Conservation (phyloP, 345 rosid species). For the Schrenkiella parvula region DNA sequence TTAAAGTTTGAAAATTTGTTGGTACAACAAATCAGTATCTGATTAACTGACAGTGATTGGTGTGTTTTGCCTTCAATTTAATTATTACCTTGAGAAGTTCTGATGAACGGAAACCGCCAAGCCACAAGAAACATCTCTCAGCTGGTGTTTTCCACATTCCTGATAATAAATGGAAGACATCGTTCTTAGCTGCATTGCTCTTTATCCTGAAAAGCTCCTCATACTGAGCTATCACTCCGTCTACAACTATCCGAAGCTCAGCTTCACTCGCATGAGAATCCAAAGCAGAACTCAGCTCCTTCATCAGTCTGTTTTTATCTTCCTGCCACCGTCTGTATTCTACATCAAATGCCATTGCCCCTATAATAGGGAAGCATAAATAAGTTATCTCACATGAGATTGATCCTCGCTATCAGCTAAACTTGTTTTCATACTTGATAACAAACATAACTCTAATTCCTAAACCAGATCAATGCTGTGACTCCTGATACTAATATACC, state of each 20-base stretch:
- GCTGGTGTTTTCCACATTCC: conserved; percentile 99
- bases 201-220: conserved; percentile 79
- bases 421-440: not conserved
- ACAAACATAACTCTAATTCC: not conserved
- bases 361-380: conserved; percentile 31
- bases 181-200: conserved; percentile 76
- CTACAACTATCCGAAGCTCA: conserved; percentile 72
- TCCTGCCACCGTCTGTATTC: conserved; percentile 87
- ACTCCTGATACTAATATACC: not conserved
- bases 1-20: not conserved
- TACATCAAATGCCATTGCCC: conserved; percentile 84
- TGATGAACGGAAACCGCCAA: conserved; percentile 93
- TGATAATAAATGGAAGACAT: conserved; percentile 87
- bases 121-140: conserved; percentile 93
- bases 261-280: conserved; percentile 76
- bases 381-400: not conserved
- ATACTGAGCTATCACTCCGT: conserved; percentile 48
- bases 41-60: not conserved
- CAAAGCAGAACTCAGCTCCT: conserved; percentile 79
- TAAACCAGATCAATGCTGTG: not conserved
- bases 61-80: not conserved
- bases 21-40: not conserved
- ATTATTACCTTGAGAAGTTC: conserved; percentile 72
- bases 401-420: not conserved
- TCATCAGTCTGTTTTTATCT: conserved; percentile 63